Base-by-base conservation (phyloP, 2,329 filamentous ascomycete species). In the Clarireedia sp. region DNA sequence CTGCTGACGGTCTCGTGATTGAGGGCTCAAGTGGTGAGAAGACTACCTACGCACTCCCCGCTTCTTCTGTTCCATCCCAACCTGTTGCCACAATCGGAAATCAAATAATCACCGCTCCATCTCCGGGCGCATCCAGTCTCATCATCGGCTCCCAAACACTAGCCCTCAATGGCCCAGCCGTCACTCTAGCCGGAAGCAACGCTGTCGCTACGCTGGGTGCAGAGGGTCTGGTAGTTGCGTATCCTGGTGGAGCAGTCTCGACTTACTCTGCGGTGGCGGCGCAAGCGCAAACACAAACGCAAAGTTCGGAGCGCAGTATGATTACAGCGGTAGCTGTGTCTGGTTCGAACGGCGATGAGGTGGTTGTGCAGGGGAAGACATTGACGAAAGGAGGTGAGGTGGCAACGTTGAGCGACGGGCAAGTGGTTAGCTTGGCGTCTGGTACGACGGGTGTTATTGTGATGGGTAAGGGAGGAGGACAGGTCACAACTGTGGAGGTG, bases 21-120 rank as follows among this genome's bases (percentile, higher is more conserved):
- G 54, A 62, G 38, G 57, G 56, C 46, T 46, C 59, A 6, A 50
- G 55, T n/a, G 58, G 60, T 4, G 12, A 17, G 5, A 52, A 54
- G 6, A 57, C 56, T 16, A 50, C 56, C 4, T 56, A 47, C 24
- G 41, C 55, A 12, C 23, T 60, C 21, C 50, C 58, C 33, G 37
- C 50, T 9, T 14, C 51, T 24, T 23, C 24, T 40, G 14, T 38
- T 5, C 44, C 21, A 21, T 19, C 38, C 12, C 24, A 26, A 19
- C 5, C 29, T 2, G 12, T 26, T 21, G 16, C 9, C 14, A 48
- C 41, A 9, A 21, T 48, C 19, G 23, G 50, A 37, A 51, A 23
- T 6, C 52, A 51, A 4, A 23, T 51, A 12, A 5, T 48, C 2
- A 23, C 56, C 16, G 48, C 52, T n/a, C 48, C 26, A 17, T 6